phyloP scores from a whole-genome alignment of 2,329 filamentous ascomycete genomes.

The Penicillium sp. region DNA sequence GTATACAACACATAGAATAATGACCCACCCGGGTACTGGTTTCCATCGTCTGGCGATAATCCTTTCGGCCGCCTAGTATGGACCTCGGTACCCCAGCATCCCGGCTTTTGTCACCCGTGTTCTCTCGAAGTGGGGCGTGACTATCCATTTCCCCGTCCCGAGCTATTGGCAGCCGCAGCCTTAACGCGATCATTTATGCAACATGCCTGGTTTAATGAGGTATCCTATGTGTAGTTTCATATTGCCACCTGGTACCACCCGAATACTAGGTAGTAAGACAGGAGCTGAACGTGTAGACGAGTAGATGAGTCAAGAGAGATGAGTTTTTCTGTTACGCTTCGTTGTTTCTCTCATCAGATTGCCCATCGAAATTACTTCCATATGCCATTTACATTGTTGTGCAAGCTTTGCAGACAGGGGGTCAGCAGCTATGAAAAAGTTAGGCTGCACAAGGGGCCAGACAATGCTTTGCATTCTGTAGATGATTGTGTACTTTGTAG shows the following conservation, averaged over 20 bases:
- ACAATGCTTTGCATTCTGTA: constrained; percentile 20
- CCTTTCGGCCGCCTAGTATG: neutral
- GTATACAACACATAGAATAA: neutral
- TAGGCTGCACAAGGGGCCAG: constrained; percentile 12
- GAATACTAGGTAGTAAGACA: constrained; percentile 14
- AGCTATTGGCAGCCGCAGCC: constrained; percentile 5
- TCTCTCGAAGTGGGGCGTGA: neutral
- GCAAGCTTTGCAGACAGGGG: constrained; percentile 4
- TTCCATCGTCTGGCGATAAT: neutral
- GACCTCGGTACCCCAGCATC: constrained; percentile 7
- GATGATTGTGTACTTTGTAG: constrained; percentile 18
- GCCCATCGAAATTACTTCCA: constrained; percentile 7
- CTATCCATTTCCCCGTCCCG: neutral
- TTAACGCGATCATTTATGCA: neutral
- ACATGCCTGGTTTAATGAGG: neutral
- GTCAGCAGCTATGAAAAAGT: constrained; percentile 14
- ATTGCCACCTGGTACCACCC: constrained; percentile 24
- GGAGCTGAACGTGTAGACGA: constrained; percentile 3
- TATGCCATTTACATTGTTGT: constrained; percentile 8
- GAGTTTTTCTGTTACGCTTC: neutral
- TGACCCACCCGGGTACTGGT: neutral
- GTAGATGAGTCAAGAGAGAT: constrained; percentile 6
- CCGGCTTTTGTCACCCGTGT: neutral
- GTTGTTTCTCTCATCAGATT: constrained; percentile 11
- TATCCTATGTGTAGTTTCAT: constrained; percentile 5